These are phyloP conservation scores for Polyporus arcularius DNA, from an alignment of 768 basidiomycete genomes.

Conservation along the genomic window DNA sequence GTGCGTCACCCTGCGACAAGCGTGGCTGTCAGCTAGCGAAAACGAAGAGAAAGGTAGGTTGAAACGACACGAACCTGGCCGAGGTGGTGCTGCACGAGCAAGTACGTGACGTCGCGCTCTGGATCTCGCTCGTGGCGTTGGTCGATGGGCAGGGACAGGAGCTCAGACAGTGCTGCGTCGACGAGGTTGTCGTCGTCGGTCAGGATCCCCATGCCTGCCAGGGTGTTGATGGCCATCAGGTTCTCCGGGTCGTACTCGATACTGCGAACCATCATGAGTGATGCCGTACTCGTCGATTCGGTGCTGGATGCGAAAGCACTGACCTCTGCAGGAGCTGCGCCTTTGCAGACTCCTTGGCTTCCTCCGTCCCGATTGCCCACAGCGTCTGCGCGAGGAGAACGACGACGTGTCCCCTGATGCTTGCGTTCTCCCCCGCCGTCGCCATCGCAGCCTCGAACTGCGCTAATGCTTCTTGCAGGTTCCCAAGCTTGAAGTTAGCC, in stretches of 20 bases:
- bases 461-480: constrained; percentile 62
- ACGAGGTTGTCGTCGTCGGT: constrained; percentile 76
- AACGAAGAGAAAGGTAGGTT: not conserved
- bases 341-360: constrained; percentile 77
- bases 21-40: not conserved
- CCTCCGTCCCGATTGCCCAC: constrained; percentile 80
- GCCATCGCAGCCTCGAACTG: constrained; percentile 69
- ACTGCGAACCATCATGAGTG: constrained; percentile 39
- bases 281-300: constrained; percentile 5
- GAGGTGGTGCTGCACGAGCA: constrained; percentile 73
- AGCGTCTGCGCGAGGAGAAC: constrained; percentile 84
- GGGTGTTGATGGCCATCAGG: constrained; percentile 74
- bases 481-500: constrained; percentile 63
- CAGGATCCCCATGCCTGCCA: constrained; percentile 89
- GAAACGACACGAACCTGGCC: constrained; percentile 53
- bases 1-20: constrained; percentile 44
- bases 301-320: constrained; percentile 21
- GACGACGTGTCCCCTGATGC: constrained; percentile 64
- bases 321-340: constrained; percentile 81
- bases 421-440: constrained; percentile 47
- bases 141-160: constrained; percentile 68
- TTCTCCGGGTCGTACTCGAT: constrained; percentile 79
- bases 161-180: constrained; percentile 85
- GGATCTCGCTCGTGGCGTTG: constrained; percentile 69
- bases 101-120: constrained; percentile 63